Evolutionary conservation across 2,329 filamentous ascomycete species (phyloP), one percentile per base, ranked within the genome.

Genomic region (Claviceps cyperi): DNA sequence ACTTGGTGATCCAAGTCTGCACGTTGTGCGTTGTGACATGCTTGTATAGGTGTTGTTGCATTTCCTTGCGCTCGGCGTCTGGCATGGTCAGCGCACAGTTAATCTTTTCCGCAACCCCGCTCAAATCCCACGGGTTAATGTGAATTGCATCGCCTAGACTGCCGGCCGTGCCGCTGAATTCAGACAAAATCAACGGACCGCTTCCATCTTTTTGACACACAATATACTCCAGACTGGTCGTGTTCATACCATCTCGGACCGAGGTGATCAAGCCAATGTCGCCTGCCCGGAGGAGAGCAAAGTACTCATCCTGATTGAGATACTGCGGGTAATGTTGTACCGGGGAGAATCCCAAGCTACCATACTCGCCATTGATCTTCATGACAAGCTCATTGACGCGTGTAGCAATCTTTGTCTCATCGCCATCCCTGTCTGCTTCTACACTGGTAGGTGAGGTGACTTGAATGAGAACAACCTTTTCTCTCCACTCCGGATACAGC

Each of bases 201-300:
- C 90, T 81, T 51, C 82, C 83, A 55, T 92, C 84, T 60, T 87
- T 85, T 67, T 97, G 91, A 65, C 88, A 94, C 51, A 95, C 78
- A 51, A 97, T 82, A 63, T 96, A 97, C 67, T 97, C 92, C 58
- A 97, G 73, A 63, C 88, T 94, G 19, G 90, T 95, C 0, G 91
- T 96, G 71, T 96, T 97, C 90, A 97, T 96, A 52, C 91, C 91
- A 64, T 97, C 92, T 53, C 91, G 81, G 21, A 97, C 90, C 57
- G 88, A 95, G 6, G 92, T 96, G 66, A 97, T 96, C 47, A 97
- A 74, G 4, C 89, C 91, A 56, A 96, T 86, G 64, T 97, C 89
- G 36, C 86, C 90, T 2, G 88, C 81, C 22, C 91, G 82, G 48
- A 97, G 76, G n/a, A 97, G 77, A 4, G 91, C 90, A 66, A 95